These are phyloP conservation scores for Amaranthus tricolor DNA, from an alignment of 179 eudicot genomes.

Conservation along the genomic window DNA sequence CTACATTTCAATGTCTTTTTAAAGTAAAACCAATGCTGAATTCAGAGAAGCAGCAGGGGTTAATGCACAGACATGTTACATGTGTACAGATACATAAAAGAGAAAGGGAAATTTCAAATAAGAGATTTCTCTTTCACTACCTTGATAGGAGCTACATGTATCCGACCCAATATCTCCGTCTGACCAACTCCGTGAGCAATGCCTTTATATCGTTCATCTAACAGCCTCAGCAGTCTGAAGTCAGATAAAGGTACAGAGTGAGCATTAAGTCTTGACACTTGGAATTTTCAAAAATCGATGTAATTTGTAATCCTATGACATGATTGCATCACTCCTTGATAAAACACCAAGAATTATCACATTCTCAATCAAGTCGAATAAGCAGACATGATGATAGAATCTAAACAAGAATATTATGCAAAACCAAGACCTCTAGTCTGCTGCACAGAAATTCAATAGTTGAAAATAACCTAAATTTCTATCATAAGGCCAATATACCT, in stretches of 20 bases:
- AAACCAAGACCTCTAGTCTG: neutral
- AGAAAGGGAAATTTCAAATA: constrained; percentile 5
- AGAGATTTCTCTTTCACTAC: constrained; percentile 33
- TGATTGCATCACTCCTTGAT: neutral
- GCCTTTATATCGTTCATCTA: constrained; percentile 90
- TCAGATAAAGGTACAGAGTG: constrained; percentile 6
- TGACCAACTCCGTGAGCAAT: constrained; percentile 99
- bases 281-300: neutral
- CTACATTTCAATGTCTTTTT: neutral
- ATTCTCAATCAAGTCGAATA: neutral
- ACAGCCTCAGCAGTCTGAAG: constrained; percentile 80
- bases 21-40: neutral
- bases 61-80: neutral
- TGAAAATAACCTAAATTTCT: too few species aligned
- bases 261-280: constrained; percentile 2
- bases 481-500: too few species aligned
- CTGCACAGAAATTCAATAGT: too few species aligned
- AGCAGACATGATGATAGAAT: neutral
- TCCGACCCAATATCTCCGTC: constrained; percentile 87
- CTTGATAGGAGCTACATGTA: constrained; percentile 98
- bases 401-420: neutral
- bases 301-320: neutral
- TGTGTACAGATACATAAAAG: constrained; percentile 1
- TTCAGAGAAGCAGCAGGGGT: constrained; percentile 9
- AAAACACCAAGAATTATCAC: neutral